Base-by-base conservation (phyloP, 208 protist genomes). In the Lotmaria passim region DNA sequence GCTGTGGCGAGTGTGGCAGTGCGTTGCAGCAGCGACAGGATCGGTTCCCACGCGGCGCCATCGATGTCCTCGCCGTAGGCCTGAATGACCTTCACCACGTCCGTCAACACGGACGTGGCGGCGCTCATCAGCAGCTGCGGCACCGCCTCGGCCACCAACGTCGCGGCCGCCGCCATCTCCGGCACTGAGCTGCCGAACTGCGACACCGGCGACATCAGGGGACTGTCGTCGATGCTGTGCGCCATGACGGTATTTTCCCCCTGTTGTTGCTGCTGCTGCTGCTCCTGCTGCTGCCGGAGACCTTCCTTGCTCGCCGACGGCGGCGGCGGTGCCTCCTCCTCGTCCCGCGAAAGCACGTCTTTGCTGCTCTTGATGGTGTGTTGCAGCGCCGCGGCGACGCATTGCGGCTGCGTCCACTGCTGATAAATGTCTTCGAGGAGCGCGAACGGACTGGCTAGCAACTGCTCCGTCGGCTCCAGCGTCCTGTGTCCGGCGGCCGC, bases 71-170 rank as follows among this genome's bases (percentile, higher is more conserved):
- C 81, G 46, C 87, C 84, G 55, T 82, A 85, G n/a, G 61, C 46
- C 62, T 89, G 83, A 26, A 92, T 79, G 7, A 92, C 75, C 63
- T 81, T 82, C 47, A 79, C 62, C 11, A 82, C 80, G 51, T 81
- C 81, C 51, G 65, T 64, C 73, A 79, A 51, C 30, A 78, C 43
- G 6, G 56, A 24, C 7, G 58, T 56, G 23, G 64, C 68, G 6
- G 69, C 62, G 14, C 44, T 53, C 38, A 17, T 28, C 50, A 70
- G 59, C 34, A 73, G 43, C 44, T 68, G 58, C 58, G 47, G 48
- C 24, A 73, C 55, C n/a, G 66, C 52, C 8, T 23, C 60, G 0
- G 44, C 55, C 15, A 48, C 58, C 21, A 62, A 34, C 3, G 61
- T 23, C 11, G 67, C 47, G 8, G 65, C 44, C n/a, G 67, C 57